Evolutionary conservation across 2,329 filamentous ascomycete genomes (phyloP).

Genomic region (Fulvia fulva): DNA sequence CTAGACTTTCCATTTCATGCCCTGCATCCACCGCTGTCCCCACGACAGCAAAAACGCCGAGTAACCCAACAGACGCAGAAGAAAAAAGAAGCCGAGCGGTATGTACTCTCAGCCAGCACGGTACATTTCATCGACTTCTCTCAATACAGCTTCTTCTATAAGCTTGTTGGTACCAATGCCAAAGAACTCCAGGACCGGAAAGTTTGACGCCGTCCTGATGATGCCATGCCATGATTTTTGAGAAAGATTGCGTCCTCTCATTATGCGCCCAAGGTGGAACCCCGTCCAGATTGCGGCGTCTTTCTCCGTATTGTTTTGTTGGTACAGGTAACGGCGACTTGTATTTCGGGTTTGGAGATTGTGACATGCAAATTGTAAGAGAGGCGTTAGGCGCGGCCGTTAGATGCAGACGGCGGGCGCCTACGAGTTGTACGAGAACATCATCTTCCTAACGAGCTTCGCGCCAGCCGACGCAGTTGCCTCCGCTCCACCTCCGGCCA

Average conservation of each 20-base stretch:
- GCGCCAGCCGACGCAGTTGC: conserved; percentile 1
- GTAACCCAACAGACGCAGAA: background rate
- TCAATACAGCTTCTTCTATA: background rate
- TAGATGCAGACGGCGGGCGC: background rate
- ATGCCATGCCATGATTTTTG: background rate
- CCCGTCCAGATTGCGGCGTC: background rate
- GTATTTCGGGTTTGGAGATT: background rate
- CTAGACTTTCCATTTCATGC: conserved; percentile 1
- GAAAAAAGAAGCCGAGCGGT: background rate
- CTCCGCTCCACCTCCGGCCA: conserved; percentile 14
- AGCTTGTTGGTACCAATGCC: background rate
- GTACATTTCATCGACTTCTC: background rate
- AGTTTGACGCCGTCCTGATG: background rate
- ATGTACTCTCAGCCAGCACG: background rate
- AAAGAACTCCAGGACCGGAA: background rate
- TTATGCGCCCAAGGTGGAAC: background rate
- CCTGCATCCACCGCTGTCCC: background rate
- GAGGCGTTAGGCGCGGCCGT: background rate
- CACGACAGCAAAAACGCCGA: background rate
- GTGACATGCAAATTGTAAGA: background rate
- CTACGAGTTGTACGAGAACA: conserved; percentile 2
- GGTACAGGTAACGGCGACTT: background rate
- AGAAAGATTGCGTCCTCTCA: background rate
- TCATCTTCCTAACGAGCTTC: conserved; percentile 6
- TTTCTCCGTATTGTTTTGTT: background rate